phyloP scores from a whole-genome alignment of 352 stramenopile genomes.

The Peronosclerospora sorghi region DNA sequence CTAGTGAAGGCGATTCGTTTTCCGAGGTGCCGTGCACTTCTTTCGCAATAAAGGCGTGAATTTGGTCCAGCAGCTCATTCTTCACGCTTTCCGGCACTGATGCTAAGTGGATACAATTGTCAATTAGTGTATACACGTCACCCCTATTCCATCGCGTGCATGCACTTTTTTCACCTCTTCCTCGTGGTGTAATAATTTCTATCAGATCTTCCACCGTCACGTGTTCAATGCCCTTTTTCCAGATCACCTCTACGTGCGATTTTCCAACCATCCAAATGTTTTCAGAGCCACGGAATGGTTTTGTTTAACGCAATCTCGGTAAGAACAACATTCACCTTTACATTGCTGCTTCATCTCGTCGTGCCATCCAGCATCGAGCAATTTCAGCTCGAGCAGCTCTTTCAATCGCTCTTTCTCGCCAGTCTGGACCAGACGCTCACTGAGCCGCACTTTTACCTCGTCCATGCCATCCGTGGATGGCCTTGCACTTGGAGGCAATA shows the following conservation, averaged over 20 bases:
- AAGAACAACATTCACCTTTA: conserved; percentile 62
- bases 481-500: not conserved
- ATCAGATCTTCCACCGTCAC: conserved; percentile 92
- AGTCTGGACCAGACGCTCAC: conserved; percentile 80
- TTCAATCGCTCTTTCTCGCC: conserved; percentile 88
- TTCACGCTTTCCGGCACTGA: conserved; percentile 87
- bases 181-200: conserved; percentile 86
- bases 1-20: too few species aligned
- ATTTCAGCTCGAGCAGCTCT: conserved; percentile 71
- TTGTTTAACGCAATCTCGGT: too few species aligned
- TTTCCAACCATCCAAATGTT: not conserved
- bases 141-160: too few species aligned
- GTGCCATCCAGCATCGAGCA: conserved; percentile 87
- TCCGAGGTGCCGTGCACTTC: conserved; percentile 13
- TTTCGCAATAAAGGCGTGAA: conserved; percentile 86
- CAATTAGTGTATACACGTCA: too few species aligned
- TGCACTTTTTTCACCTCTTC: conserved; percentile 59
- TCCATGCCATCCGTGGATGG: not conserved
- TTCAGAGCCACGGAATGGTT: too few species aligned
- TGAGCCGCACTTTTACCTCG: conserved; percentile 62
- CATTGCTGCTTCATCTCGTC: conserved; percentile 87
- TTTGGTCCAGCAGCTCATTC: conserved; percentile 82
- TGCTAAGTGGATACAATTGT: too few species aligned
- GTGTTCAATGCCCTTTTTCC: conserved; percentile 89
- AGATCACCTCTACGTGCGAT: conserved; percentile 75